These are phyloP conservation scores for Castanea sativa DNA, from an alignment of 306 rosid genomes.

Conservation along the genomic window DNA sequence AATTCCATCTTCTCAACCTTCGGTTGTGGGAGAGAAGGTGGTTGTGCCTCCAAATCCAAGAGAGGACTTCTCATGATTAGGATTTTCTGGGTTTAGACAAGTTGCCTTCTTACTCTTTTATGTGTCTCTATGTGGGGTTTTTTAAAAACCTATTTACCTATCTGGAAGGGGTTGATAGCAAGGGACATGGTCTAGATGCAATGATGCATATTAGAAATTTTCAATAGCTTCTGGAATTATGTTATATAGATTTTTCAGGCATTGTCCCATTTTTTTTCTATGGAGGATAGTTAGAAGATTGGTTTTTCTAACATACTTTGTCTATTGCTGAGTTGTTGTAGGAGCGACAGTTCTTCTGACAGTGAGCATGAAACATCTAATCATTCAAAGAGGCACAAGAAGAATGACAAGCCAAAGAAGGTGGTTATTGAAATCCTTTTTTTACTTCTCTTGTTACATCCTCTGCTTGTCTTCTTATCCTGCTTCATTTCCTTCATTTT, in stretches of 20 bases:
- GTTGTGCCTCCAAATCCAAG: background rate
- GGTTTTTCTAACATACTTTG: constrained; percentile 7
- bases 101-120: background rate
- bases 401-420: constrained; percentile 68
- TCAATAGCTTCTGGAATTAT: background rate
- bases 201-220: background rate
- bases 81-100: background rate
- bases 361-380: constrained; percentile 67
- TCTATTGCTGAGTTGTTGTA: constrained; percentile 16
- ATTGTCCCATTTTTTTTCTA: background rate
- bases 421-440: constrained; percentile 29
- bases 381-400: constrained; percentile 79
- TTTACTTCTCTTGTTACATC: background rate
- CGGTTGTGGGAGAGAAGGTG: too few species aligned
- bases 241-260: background rate
- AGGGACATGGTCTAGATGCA: background rate
- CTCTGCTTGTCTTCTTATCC: background rate
- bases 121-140: background rate
- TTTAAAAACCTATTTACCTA: background rate
- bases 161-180: background rate
- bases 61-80: background rate
- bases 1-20: too few species aligned
- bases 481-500: background rate
- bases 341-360: constrained; percentile 69
- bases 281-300: background rate